Percentiles rank a stretch among this genome's conserved stretches.
Conservation (phyloP, 176 grass and related monocot genomes). For the Hordeum vulgare region DNA sequence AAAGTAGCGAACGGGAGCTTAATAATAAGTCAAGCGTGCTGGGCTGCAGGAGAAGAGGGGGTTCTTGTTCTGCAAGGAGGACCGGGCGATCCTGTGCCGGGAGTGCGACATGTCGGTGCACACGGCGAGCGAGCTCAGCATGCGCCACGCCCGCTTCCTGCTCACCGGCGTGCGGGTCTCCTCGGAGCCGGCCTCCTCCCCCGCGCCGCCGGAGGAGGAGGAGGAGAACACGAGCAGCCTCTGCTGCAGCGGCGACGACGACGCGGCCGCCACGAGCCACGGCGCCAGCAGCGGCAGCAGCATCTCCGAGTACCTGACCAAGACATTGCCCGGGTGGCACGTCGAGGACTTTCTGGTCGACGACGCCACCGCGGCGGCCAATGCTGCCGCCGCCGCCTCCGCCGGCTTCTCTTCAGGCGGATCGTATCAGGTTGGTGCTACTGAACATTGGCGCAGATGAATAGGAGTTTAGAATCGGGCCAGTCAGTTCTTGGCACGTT, state of each 20-base stretch:
- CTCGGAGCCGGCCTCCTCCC: slow-evolving; percentile 40
- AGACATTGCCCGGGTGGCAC: slow-evolving; percentile 89
- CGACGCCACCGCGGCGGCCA: slow-evolving; percentile 14
- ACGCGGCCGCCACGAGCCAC: slow-evolving; percentile 2
- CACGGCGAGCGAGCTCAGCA: slow-evolving; percentile 51
- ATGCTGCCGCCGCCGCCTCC: neutral
- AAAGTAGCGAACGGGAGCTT: neutral
- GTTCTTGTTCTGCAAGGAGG: slow-evolving; percentile 94
- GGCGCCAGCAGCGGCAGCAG: slow-evolving; percentile 57
- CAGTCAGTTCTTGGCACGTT: neutral
- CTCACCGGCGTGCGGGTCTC: slow-evolving; percentile 83
- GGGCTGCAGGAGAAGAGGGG: slow-evolving; percentile 69
- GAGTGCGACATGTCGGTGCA: slow-evolving; percentile 87
- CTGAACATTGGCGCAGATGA: neutral
- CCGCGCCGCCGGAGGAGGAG: slow-evolving; percentile 17
- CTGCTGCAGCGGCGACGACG: slow-evolving; percentile 26
- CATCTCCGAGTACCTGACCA: slow-evolving; percentile 95
- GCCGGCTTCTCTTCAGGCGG: slow-evolving; percentile 12
- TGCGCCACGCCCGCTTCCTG: slow-evolving; percentile 74
- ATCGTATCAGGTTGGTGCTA: slow-evolving; percentile 48
- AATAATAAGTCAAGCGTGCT: neutral
- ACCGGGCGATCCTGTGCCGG: slow-evolving; percentile 87
- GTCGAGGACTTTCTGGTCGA: slow-evolving; percentile 76
- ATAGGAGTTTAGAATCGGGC: neutral
- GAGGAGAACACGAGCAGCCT: slow-evolving; percentile 34